phyloP scores from a whole-genome alignment of 1,284 basidiomycete species.

The Trametes sp. region DNA sequence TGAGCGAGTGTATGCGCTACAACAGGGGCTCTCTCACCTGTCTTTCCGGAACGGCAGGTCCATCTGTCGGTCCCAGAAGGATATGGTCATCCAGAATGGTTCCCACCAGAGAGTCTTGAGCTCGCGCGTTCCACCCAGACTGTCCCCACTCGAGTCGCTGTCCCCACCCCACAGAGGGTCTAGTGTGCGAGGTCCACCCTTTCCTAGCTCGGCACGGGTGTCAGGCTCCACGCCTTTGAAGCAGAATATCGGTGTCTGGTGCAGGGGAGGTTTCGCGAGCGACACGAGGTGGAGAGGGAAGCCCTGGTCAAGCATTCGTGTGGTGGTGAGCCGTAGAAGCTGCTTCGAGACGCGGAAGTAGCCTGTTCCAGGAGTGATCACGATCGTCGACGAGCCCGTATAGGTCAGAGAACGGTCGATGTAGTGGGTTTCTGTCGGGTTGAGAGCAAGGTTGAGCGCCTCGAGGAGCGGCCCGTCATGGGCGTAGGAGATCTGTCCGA shows the following conservation, averaged over 20 bases:
- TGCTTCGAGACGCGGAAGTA: constrained; percentile 94
- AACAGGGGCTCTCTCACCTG: constrained; percentile 54
- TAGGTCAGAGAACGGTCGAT: constrained; percentile 94
- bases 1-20: neutral
- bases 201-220: constrained; percentile 50
- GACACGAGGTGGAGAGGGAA: constrained; percentile 91
- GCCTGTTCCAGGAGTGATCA: constrained; percentile 95
- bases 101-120: constrained; percentile 83
- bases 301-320: constrained; percentile 95
- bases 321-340: constrained; percentile 91
- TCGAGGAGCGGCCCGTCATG: constrained; percentile 96
- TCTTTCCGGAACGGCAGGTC: constrained; percentile 88
- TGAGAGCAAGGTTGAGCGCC: constrained; percentile 92
- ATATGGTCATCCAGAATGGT: constrained; percentile 83
- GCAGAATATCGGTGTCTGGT: constrained; percentile 90
- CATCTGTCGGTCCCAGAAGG: constrained; percentile 87
- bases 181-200: constrained; percentile 56
- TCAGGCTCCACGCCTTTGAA: constrained; percentile 69
- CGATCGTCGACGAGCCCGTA: constrained; percentile 87
- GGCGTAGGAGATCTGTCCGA: constrained; percentile 85
- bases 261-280: constrained; percentile 92
- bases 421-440: constrained; percentile 95
- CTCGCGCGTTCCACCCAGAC: constrained; percentile 40
- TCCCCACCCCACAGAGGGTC: constrained; percentile 89
- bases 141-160: constrained; percentile 45